These are phyloP conservation scores for Simplicillium aogashimaense DNA, from an alignment of 2,329 filamentous ascomycete genomes.

Conservation along the genomic window DNA sequence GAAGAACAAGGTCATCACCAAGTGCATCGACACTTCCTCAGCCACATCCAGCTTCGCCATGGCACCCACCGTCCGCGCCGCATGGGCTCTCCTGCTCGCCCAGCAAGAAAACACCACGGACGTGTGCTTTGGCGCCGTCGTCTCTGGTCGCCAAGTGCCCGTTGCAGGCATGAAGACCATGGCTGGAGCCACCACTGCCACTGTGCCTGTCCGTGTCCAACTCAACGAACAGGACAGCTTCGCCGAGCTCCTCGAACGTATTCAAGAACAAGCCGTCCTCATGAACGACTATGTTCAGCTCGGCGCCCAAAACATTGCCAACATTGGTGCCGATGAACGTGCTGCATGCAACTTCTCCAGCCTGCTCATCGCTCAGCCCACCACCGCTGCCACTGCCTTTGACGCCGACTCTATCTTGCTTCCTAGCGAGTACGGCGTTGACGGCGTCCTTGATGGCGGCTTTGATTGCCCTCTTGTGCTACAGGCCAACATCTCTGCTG, in stretches of 20 bases:
- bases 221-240: slow-evolving; percentile 31
- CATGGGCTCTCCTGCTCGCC: slow-evolving; percentile 1
- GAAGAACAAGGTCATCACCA: slow-evolving; percentile 39
- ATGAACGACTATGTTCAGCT: slow-evolving; percentile 57
- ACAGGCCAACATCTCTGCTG: too few relatives aligned
- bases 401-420: too few relatives aligned
- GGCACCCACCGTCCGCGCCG: neutral
- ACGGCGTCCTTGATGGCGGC: too few relatives aligned
- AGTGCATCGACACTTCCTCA: neutral
- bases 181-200: slow-evolving; percentile 52
- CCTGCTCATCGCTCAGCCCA: slow-evolving; percentile 1
- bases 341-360: slow-evolving; percentile 2
- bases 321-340: slow-evolving; percentile 26
- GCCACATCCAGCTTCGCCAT: neutral
- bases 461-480: too few relatives aligned
- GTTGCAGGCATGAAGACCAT: slow-evolving; percentile 41
- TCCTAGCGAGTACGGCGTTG: too few relatives aligned
- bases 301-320: slow-evolving; percentile 49
- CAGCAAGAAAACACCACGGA: neutral
- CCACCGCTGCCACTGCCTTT: neutral
- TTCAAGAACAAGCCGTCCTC: slow-evolving; percentile 45
- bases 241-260: slow-evolving; percentile 39
- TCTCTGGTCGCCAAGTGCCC: slow-evolving; percentile 44
- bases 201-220: slow-evolving; percentile 43
- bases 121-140: slow-evolving; percentile 35